Conservation (phyloP, 495 filamentous ascomycete genomes). For the Podospora appendiculata region DNA sequence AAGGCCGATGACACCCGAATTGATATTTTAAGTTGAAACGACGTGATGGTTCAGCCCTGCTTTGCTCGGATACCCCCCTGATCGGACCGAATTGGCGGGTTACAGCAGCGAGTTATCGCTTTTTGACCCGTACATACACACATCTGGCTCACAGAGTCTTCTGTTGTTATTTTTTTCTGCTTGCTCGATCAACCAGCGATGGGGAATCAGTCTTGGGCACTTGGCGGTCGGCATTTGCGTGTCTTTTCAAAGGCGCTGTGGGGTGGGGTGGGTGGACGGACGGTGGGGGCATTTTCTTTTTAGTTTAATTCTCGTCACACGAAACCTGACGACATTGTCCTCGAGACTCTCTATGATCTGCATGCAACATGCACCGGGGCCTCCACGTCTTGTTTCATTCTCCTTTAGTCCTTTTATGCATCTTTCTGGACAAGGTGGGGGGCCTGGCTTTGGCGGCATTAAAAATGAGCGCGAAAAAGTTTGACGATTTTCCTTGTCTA, state of each 20-base stretch:
- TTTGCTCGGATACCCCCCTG: conserved; percentile 11
- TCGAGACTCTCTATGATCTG: background rate
- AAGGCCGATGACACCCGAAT: conserved; percentile 16
- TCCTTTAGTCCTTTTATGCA: too few species aligned
- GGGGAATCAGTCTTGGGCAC: background rate
- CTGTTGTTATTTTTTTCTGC: background rate
- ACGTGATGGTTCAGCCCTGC: conserved; percentile 11
- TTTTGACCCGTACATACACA: conserved; percentile 5
- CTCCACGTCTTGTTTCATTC: background rate
- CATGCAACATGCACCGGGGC: background rate
- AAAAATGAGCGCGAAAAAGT: too few species aligned
- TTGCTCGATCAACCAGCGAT: background rate
- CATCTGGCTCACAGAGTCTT: conserved; percentile 4
- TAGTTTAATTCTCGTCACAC: background rate
- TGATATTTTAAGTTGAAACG: conserved; percentile 9
- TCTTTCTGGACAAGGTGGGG: too few species aligned
- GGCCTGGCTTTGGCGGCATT: too few species aligned
- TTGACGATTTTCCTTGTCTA: too few species aligned
- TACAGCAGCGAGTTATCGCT: conserved; percentile 2
- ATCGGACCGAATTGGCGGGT: conserved; percentile 3
- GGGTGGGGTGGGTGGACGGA: too few species aligned
- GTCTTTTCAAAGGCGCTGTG: background rate
- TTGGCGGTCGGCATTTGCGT: background rate
- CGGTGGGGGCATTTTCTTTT: background rate
- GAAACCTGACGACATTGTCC: background rate